A percentile compares a stretch with the other conserved stretches of the same genome.
Evolutionary conservation across 164 flowering plant genomes (phyloP).

Genomic region (Dillenia suffruticosa): DNA sequence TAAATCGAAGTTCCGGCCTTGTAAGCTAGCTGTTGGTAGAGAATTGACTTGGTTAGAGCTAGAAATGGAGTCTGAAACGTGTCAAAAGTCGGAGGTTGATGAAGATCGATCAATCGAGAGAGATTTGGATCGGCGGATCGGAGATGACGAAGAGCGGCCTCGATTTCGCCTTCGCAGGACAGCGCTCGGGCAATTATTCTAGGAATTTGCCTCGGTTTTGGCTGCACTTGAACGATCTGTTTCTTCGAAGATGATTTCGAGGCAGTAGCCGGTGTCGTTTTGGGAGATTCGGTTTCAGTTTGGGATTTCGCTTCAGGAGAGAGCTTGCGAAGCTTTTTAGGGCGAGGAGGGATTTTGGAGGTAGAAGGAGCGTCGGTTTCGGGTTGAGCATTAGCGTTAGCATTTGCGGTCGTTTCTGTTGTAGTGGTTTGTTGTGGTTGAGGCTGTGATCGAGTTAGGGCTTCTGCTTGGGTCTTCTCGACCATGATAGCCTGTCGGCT

Average conservation of each 20-base stretch:
- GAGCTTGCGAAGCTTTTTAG: constrained; percentile 68
- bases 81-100: constrained; percentile 68
- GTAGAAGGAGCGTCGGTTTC: constrained; percentile 27
- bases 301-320: constrained; percentile 25
- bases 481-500: too few relatives aligned
- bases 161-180: constrained; percentile 61
- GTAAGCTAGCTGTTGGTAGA: constrained; percentile 90
- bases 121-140: constrained; percentile 61
- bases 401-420: constrained; percentile 9
- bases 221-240: constrained; percentile 4
- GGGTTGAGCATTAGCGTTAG: constrained; percentile 17
- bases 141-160: constrained; percentile 59
- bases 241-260: constrained; percentile 9
- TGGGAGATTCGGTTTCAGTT: background rate
- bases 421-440: constrained; percentile 11
- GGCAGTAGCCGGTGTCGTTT: constrained; percentile 3
- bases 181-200: constrained; percentile 33
- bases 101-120: constrained; percentile 50
- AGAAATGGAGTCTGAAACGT: constrained; percentile 67
- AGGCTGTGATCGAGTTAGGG: constrained; percentile 11
- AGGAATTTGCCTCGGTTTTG: constrained; percentile 16
- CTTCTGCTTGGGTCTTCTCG: constrained; percentile 8
- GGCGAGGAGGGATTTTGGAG: constrained; percentile 75
- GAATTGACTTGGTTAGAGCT: constrained; percentile 73
- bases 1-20: constrained; percentile 91